A percentile compares a stretch with the other conserved stretches of the same genome.
These are phyloP conservation scores for Xylaria sp. DNA, from an alignment of 2,329 filamentous ascomycete genomes.

Conservation along the genomic window DNA sequence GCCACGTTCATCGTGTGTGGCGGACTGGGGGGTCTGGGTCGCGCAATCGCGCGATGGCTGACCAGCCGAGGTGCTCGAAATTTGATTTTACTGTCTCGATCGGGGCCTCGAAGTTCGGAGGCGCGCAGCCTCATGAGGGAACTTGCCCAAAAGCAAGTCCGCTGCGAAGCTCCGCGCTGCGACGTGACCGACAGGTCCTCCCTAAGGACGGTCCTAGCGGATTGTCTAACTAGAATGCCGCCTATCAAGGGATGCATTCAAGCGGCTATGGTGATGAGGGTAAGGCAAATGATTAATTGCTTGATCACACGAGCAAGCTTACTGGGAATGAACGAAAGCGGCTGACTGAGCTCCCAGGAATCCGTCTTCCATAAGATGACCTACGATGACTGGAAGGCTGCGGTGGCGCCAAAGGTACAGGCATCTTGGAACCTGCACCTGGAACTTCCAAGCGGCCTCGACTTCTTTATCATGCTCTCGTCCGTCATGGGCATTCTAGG, in stretches of 20 bases:
- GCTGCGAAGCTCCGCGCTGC: neutral
- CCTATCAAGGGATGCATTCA: conserved; percentile 56
- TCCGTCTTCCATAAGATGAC: neutral
- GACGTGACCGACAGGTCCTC: neutral
- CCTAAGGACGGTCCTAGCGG: neutral
- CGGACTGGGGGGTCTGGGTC: conserved; percentile 37
- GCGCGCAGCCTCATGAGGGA: neutral
- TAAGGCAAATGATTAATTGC: neutral
- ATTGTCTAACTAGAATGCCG: neutral
- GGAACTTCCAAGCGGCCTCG: neutral
- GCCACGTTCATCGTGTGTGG: conserved; percentile 35
- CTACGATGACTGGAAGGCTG: neutral
- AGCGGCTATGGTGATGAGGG: conserved; percentile 50
- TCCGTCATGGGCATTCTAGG: neutral
- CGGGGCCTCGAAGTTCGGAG: neutral
- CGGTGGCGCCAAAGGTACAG: neutral
- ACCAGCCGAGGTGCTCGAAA: conserved; percentile 12
- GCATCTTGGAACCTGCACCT: neutral
- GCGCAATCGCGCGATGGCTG: conserved; percentile 24
- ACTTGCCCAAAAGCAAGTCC: neutral
- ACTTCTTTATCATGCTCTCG: conserved; percentile 1
- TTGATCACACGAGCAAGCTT: no score
- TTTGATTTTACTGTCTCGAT: conserved; percentile 21
- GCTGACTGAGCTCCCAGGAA: neutral
- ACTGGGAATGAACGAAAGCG: no score